Percentiles rank a stretch among this genome's conserved stretches.
phyloP scores from a whole-genome alignment of 768 basidiomycete genomes.

The Suillus variegatus region DNA sequence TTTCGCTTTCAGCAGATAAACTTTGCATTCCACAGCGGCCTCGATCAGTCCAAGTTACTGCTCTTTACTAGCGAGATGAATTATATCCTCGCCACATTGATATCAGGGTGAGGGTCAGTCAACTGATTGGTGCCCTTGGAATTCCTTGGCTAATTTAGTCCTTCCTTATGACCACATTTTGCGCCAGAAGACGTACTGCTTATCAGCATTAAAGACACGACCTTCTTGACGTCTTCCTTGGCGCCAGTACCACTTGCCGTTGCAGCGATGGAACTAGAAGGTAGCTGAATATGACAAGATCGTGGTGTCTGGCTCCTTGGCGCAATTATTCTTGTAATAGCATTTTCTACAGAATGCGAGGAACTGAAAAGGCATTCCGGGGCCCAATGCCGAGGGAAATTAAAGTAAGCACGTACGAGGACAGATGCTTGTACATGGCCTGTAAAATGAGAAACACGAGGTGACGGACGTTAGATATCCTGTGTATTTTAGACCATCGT shows the following conservation, averaged over 20 bases:
- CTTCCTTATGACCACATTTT: conserved; percentile 32
- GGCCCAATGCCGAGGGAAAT: conserved; percentile 2
- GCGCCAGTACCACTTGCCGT: conserved; percentile 23
- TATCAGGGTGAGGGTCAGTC: conserved; percentile 47
- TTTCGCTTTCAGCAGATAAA: conserved; percentile 34
- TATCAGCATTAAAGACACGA: conserved; percentile 44
- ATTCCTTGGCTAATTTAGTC: conserved; percentile 48
- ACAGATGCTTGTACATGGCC: conserved; percentile 7
- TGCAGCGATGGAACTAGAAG: conserved; percentile 42
- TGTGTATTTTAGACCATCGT: neutral
- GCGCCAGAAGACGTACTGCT: conserved; percentile 14
- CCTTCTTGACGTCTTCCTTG: conserved; percentile 35
- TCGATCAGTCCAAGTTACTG: conserved; percentile 40
- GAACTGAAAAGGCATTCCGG: neutral
- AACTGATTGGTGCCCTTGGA: conserved; percentile 48
- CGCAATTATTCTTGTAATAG: neutral
- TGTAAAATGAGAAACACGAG: conserved; percentile 21
- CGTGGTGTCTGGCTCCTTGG: conserved; percentile 15
- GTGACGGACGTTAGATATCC: conserved; percentile 1
- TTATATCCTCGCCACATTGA: conserved; percentile 53
- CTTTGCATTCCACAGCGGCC: conserved; percentile 51
- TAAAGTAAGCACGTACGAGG: conserved; percentile 5
- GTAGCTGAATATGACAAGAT: conserved; percentile 45
- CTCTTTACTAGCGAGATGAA: conserved; percentile 53
- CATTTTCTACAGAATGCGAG: conserved; percentile 5